Conservation (phyloP, 2,329 filamentous ascomycete genomes). For the Hyphodiscus sp. region DNA sequence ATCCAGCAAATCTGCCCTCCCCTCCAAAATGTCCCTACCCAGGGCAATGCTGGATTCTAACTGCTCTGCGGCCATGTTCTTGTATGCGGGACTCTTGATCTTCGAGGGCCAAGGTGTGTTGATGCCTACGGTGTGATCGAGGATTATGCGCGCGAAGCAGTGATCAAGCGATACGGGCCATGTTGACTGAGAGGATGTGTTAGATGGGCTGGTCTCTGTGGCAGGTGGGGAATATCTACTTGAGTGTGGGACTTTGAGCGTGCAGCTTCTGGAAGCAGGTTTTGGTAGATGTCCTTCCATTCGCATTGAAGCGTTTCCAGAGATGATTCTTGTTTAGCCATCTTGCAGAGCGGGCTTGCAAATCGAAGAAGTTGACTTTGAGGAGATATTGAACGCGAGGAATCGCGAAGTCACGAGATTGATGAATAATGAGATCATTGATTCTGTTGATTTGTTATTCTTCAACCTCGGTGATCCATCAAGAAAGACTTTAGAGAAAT, state of each 20-base stretch:
- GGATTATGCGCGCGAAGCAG: conserved; percentile 39
- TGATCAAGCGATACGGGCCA: conserved; percentile 40
- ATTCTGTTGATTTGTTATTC: too few relatives aligned
- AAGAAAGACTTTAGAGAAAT: background rate
- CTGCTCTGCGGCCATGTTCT: conserved; percentile 36
- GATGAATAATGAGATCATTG: background rate
- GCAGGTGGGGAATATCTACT: conserved; percentile 3
- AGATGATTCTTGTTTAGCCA: background rate
- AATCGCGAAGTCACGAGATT: background rate
- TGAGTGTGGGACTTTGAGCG: conserved; percentile 14
- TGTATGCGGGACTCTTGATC: conserved; percentile 36
- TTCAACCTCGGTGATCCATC: too few relatives aligned
- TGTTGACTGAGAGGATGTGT: conserved; percentile 24
- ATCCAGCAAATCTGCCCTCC: conserved; percentile 32
- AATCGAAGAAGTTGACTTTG: background rate
- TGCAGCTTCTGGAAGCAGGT: conserved; percentile 19
- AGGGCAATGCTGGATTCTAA: conserved; percentile 33
- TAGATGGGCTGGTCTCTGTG: background rate
- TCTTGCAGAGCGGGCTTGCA: background rate
- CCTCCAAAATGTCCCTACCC: conserved; percentile 32
- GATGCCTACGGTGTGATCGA: conserved; percentile 35
- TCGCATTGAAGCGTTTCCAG: conserved; percentile 14
- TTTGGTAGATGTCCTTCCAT: conserved; percentile 22
- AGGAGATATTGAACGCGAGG: background rate
- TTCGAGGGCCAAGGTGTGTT: conserved; percentile 36